Percentiles rank a stretch among this genome's conserved stretches.
Evolutionary conservation across 768 basidiomycete genomes (phyloP).

Genomic region (Cubamyces lactineus): DNA sequence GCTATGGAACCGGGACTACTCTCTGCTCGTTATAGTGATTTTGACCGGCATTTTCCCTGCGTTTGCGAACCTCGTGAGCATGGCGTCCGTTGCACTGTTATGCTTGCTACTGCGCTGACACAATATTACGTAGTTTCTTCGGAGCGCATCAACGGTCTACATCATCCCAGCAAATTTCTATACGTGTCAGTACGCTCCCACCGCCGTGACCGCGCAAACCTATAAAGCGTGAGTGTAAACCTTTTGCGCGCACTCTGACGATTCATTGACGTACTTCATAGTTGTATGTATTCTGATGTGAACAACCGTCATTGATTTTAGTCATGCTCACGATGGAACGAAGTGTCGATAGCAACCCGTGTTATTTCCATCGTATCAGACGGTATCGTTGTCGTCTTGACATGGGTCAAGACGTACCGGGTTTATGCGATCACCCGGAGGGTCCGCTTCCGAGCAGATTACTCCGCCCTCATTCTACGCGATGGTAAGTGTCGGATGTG

Average conservation of each 20-base stretch:
- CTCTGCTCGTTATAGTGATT: conserved; percentile 3
- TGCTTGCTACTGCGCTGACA: background rate
- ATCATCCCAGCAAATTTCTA: conserved; percentile 9
- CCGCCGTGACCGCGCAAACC: conserved; percentile 8
- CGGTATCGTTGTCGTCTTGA: conserved; percentile 21
- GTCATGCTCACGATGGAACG: background rate
- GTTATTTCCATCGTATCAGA: conserved; percentile 21
- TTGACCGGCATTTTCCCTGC: conserved; percentile 21
- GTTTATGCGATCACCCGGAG: conserved; percentile 11
- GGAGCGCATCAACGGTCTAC: conserved; percentile 7
- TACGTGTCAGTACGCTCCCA: conserved; percentile 15
- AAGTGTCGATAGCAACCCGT: conserved; percentile 23
- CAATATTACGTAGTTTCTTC: conserved; percentile 6
- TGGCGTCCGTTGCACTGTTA: background rate
- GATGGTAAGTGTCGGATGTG: conserved; percentile 7
- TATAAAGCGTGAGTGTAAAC: conserved; percentile 5
- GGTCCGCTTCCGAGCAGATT: conserved; percentile 2
- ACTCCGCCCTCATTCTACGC: conserved; percentile 12
- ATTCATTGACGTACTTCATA: background rate
- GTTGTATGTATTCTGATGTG: background rate
- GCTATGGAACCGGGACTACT: conserved; percentile 7
- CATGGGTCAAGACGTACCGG: conserved; percentile 21
- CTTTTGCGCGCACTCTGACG: background rate
- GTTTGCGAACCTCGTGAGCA: conserved; percentile 18
- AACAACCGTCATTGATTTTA: no score